Evolutionary conservation across 805 yeast genomes (phyloP).

Genomic region (Pichia exigua): DNA sequence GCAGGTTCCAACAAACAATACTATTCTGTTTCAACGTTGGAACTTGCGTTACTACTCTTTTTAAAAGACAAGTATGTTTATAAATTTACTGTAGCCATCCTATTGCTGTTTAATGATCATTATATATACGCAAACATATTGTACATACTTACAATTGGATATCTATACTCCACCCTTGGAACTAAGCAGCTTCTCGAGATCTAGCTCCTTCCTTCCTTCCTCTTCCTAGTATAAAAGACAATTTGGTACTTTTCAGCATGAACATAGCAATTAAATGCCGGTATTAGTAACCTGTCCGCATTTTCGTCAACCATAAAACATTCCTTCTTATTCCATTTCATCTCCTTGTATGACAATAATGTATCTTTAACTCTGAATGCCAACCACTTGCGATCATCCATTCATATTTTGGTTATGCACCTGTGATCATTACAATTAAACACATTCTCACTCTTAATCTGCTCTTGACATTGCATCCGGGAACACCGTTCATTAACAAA

Average conservation of each 20-base stretch:
- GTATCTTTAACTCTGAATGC: slow-evolving; percentile 63
- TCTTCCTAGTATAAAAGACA: slow-evolving; percentile 41
- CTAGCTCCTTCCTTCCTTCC: slow-evolving; percentile 16
- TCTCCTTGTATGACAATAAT: slow-evolving; percentile 56
- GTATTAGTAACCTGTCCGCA: slow-evolving; percentile 53
- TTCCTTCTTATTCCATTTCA: slow-evolving; percentile 31
- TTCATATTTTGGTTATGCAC: slow-evolving; percentile 71
- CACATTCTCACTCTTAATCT: slow-evolving; percentile 50
- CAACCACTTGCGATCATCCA: slow-evolving; percentile 69
- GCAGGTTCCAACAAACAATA: no score
- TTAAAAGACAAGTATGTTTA: no score
- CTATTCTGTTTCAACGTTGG: no score
- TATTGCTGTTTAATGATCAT: no score
- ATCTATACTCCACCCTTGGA: slow-evolving; percentile 19
- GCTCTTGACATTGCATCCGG: slow-evolving; percentile 41
- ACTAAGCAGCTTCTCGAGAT: slow-evolving; percentile 39
- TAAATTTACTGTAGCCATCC: no score
- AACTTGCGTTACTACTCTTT: no score
- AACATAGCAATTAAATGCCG: slow-evolving; percentile 44
- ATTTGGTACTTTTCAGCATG: slow-evolving; percentile 51
- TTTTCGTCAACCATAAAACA: slow-evolving; percentile 34
- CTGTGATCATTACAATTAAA: slow-evolving; percentile 68
- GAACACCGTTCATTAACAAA: slow-evolving; percentile 52
- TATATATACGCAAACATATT: no score
- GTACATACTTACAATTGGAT: no score